Conservation (phyloP, 257 asterid genomes). For the Solanum bukasovii region DNA sequence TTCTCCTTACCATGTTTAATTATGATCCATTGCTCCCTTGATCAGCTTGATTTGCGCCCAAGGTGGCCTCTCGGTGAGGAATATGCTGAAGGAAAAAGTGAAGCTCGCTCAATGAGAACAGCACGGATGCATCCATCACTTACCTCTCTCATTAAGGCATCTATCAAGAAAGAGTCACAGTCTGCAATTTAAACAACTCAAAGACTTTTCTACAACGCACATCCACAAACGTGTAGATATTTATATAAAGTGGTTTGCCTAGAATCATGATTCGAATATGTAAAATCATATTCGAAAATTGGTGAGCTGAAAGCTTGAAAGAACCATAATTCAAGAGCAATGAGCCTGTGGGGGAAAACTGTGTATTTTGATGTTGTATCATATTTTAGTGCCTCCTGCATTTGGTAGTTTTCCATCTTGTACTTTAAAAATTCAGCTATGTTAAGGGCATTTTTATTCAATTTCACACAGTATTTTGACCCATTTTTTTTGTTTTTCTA, state of each 20-base stretch:
- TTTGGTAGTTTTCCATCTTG: neutral
- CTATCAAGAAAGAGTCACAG: slow-evolving; percentile 23
- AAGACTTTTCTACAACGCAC: neutral
- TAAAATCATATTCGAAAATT: neutral
- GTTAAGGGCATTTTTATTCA: neutral
- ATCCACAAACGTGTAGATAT: neutral
- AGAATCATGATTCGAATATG: neutral
- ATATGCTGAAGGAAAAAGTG: slow-evolving; percentile 76
- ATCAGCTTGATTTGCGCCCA: slow-evolving; percentile 87
- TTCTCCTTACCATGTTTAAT: neutral
- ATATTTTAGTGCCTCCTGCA: neutral
- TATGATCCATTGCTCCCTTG: neutral
- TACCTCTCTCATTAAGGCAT: slow-evolving; percentile 73
- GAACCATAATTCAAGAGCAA: neutral
- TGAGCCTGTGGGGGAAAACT: neutral
- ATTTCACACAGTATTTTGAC: neutral
- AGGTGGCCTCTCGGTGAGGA: slow-evolving; percentile 98
- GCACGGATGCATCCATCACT: slow-evolving; percentile 94
- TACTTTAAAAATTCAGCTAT: neutral
- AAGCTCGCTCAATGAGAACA: slow-evolving; percentile 69
- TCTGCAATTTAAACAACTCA: slow-evolving; percentile 1
- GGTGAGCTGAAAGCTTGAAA: neutral
- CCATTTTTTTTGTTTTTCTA: neutral
- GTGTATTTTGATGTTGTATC: neutral
- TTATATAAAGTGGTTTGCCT: neutral